phyloP scores from a whole-genome alignment of 768 basidiomycete genomes.

The Psilocybe azurescens region DNA sequence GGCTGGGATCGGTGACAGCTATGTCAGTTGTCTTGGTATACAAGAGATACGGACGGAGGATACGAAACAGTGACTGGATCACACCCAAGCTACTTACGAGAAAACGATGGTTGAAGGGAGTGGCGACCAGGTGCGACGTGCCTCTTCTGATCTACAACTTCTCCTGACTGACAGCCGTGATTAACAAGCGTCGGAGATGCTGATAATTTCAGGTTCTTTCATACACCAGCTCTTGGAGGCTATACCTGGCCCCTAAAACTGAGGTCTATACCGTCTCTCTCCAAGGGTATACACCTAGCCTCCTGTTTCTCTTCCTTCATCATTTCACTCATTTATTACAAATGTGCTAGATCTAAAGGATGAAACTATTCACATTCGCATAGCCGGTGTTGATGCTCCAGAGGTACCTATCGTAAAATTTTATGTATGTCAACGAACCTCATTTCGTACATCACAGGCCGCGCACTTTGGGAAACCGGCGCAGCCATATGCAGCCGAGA shows the following conservation, averaged over 20 bases:
- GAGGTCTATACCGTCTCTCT: constrained; percentile 59
- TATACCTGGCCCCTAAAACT: constrained; percentile 71
- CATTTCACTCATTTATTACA: background rate
- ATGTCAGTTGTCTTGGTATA: constrained; percentile 43
- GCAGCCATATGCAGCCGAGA: constrained; percentile 79
- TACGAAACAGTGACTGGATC: constrained; percentile 72
- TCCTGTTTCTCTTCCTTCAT: constrained; percentile 1
- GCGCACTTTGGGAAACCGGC: constrained; percentile 84
- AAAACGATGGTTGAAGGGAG: constrained; percentile 75
- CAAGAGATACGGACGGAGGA: constrained; percentile 58
- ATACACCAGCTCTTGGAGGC: constrained; percentile 82
- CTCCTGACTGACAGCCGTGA: constrained; percentile 2
- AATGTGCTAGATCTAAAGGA: constrained; percentile 65
- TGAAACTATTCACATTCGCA: constrained; percentile 84
- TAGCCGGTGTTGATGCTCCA: constrained; percentile 93
- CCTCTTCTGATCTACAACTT: background rate
- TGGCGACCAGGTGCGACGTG: constrained; percentile 72
- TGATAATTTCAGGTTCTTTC: constrained; percentile 89
- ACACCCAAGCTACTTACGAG: constrained; percentile 63
- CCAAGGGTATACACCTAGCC: constrained; percentile 51
- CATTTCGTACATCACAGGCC: constrained; percentile 43
- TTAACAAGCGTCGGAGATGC: constrained; percentile 75
- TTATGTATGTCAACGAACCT: background rate
- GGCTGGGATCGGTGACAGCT: constrained; percentile 44
- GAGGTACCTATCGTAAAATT: constrained; percentile 55